Evolutionary conservation across 2,329 filamentous ascomycete genomes (phyloP).

Genomic region (Raffaelea arxii): DNA sequence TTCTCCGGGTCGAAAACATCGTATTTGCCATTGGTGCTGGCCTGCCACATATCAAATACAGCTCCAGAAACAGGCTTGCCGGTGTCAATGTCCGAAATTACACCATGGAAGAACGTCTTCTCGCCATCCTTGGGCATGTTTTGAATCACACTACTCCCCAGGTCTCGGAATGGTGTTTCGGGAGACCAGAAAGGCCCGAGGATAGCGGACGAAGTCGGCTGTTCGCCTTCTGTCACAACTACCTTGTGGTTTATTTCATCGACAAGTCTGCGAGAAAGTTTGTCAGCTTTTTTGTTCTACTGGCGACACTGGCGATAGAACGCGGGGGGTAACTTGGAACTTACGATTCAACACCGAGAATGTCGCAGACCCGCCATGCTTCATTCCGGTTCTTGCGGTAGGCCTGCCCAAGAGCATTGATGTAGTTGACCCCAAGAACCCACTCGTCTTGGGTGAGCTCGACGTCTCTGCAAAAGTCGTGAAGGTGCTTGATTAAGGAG

Average conservation of each 20-base stretch:
- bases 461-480: constrained; percentile 73
- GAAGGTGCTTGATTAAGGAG: constrained; percentile 61
- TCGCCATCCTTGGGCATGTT: constrained; percentile 37
- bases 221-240: constrained; percentile 34
- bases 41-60: constrained; percentile 67
- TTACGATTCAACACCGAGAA: constrained; percentile 62
- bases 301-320: not conserved
- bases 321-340: constrained; percentile 15
- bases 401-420: constrained; percentile 64
- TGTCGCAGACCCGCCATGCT: constrained; percentile 61
- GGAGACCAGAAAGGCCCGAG: constrained; percentile 78
- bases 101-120: constrained; percentile 55
- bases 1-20: constrained; percentile 61
- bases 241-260: constrained; percentile 72
- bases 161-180: constrained; percentile 59
- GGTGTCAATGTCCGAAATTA: constrained; percentile 43
- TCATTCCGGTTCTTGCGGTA: constrained; percentile 62
- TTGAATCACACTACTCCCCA: constrained; percentile 57
- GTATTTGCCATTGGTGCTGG: constrained; percentile 58
- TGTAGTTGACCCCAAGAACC: constrained; percentile 48
- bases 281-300: not conserved
- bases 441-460: constrained; percentile 74
- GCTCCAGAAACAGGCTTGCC: constrained; percentile 56
- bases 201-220: constrained; percentile 65
- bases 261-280: constrained; percentile 40